These are phyloP conservation scores for Aleurites moluccanus DNA, from an alignment of 441 rosid genomes.

Conservation along the genomic window DNA sequence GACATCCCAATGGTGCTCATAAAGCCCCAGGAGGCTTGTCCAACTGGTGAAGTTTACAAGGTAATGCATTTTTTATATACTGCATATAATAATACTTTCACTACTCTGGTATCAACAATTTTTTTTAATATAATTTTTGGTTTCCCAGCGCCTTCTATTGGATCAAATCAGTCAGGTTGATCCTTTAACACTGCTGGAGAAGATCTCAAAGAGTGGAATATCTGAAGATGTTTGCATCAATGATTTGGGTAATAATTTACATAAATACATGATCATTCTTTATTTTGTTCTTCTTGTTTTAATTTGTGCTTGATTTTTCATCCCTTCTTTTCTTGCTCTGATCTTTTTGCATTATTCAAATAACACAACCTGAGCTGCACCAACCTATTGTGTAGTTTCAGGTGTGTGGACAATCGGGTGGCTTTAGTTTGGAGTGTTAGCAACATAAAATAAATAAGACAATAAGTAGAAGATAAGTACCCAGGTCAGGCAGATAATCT, in stretches of 20 bases:
- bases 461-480: not conserved
- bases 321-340: not conserved
- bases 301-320: not conserved
- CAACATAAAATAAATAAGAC: not conserved
- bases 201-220: constrained; percentile 68
- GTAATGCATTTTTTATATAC: constrained; percentile 33
- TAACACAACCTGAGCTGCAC: not conserved
- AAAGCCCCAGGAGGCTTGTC: constrained; percentile 85
- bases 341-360: not conserved
- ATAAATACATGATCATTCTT: constrained; percentile 10
- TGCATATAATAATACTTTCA: not conserved
- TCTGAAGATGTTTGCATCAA: constrained; percentile 86
- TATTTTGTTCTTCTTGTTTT: constrained; percentile 4
- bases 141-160: constrained; percentile 59
- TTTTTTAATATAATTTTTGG: constrained; percentile 18
- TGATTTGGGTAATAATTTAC: constrained; percentile 69
- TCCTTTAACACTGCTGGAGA: constrained; percentile 73
- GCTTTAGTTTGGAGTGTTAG: constrained; percentile 3
- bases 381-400: constrained; percentile 1
- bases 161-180: constrained; percentile 68
- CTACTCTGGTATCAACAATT: not conserved
- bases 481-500: constrained; percentile 12
- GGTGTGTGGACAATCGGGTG: constrained; percentile 4
- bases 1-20: constrained; percentile 82
- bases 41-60: constrained; percentile 96